Evolutionary conservation across 371 early-diverging fungal genomes (phyloP).

Genomic region (Mortierella sp.): DNA sequence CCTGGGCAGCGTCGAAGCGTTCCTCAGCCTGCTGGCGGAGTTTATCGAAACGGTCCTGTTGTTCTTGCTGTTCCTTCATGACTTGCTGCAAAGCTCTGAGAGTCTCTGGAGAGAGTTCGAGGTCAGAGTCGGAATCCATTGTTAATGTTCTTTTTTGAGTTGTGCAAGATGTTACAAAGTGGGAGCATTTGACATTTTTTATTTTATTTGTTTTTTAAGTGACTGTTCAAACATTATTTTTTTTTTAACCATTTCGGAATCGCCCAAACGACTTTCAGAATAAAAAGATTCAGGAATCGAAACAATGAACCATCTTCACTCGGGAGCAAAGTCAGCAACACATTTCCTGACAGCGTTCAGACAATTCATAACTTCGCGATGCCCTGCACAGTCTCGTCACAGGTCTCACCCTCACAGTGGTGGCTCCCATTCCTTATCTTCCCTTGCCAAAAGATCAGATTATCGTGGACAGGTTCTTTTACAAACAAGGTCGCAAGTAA

Average conservation of each 20-base stretch:
- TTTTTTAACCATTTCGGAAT: background rate
- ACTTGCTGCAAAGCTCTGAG: slow-evolving; percentile 73
- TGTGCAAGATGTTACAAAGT: background rate
- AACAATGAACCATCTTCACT: background rate
- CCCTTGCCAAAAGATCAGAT: background rate
- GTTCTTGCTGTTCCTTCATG: slow-evolving; percentile 67
- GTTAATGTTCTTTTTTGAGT: background rate
- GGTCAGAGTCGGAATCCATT: slow-evolving; percentile 43
- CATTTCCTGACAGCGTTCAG: slow-evolving; percentile 26
- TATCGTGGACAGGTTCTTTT: background rate
- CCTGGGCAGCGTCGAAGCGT: slow-evolving; percentile 52
- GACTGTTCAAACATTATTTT: background rate
- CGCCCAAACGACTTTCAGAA: background rate
- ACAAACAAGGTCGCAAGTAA: background rate
- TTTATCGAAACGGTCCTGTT: slow-evolving; percentile 66
- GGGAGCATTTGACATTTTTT: background rate
- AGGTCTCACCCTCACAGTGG: background rate
- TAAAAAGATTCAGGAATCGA: background rate
- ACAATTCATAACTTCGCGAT: slow-evolving; percentile 11
- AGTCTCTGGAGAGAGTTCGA: slow-evolving; percentile 63
- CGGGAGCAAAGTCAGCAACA: background rate
- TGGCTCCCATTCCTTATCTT: background rate
- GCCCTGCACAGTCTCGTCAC: slow-evolving; percentile 8
- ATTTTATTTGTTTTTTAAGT: no score
- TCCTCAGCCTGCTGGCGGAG: slow-evolving; percentile 66